phyloP scores from a whole-genome alignment of 148 eudicot species.

The Fagopyrum esculentum region DNA sequence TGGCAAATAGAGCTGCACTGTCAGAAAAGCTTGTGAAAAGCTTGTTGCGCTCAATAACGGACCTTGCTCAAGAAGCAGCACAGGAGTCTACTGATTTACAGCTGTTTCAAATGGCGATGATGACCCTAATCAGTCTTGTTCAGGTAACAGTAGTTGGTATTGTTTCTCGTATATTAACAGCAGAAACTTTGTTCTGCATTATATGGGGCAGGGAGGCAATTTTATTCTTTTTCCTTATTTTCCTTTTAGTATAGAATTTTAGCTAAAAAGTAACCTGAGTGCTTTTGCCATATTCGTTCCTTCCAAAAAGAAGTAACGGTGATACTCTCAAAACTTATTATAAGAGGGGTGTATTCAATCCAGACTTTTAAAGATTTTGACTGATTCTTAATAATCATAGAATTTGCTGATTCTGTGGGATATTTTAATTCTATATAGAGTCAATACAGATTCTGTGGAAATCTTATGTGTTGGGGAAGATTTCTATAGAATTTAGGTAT shows the following conservation, averaged over 20 bases:
- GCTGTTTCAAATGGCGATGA: slow-evolving; percentile 53
- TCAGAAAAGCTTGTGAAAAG: slow-evolving; percentile 57
- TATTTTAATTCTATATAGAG: too few species aligned
- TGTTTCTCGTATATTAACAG: neutral
- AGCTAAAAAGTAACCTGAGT: neutral
- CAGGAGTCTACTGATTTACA: slow-evolving; percentile 49
- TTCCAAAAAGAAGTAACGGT: neutral
- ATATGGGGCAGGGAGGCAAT: neutral
- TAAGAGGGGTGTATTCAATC: too few species aligned
- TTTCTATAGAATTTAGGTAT: too few species aligned
- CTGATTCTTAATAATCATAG: too few species aligned
- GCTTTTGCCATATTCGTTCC: neutral
- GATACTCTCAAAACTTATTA: neutral
- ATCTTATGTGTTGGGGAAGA: too few species aligned
- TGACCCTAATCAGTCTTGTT: slow-evolving; percentile 69
- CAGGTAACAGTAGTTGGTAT: slow-evolving; percentile 34
- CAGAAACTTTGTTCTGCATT: neutral
- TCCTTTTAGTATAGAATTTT: neutral
- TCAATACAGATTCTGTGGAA: too few species aligned
- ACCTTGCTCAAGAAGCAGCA: slow-evolving; percentile 51
- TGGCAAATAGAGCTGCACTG: slow-evolving; percentile 59
- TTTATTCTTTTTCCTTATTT: neutral
- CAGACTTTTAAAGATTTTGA: too few species aligned
- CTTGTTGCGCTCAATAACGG: slow-evolving; percentile 58
- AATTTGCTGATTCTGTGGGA: too few species aligned